These are phyloP conservation scores for Dichomitus squalens DNA, from an alignment of 1,284 basidiomycete species.

Conservation along the genomic window DNA sequence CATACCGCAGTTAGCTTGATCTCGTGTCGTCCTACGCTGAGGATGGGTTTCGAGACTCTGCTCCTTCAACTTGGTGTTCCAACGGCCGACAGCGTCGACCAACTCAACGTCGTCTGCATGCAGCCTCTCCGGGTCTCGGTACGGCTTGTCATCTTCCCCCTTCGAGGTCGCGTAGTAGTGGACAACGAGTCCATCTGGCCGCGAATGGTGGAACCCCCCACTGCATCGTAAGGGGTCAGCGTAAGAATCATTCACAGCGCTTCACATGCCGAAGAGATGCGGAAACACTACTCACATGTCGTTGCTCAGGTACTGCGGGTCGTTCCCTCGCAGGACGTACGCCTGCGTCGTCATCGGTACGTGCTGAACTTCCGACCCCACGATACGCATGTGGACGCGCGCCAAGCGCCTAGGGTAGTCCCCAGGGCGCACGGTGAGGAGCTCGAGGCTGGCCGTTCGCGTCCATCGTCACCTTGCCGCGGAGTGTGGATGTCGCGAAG, in stretches of 20 bases:
- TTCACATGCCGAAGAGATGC: too few species aligned
- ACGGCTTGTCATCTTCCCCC: slow-evolving; percentile 7
- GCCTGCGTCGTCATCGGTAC: slow-evolving; percentile 31
- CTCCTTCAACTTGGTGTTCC: slow-evolving; percentile 28
- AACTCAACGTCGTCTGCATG: slow-evolving; percentile 17
- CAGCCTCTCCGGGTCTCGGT: slow-evolving; percentile 25
- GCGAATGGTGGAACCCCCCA: slow-evolving; percentile 21
- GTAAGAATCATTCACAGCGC: too few species aligned
- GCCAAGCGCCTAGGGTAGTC: slow-evolving; percentile 27
- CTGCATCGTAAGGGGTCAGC: slow-evolving; percentile 6
- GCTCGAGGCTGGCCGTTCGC: slow-evolving; percentile 29
- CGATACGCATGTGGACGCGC: slow-evolving; percentile 29
- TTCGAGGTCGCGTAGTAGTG: slow-evolving; percentile 18
- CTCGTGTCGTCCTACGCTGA: slow-evolving; percentile 16
- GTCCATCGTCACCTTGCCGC: slow-evolving; percentile 30
- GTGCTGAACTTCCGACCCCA: slow-evolving; percentile 9
- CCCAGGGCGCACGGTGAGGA: slow-evolving; percentile 30
- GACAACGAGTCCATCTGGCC: slow-evolving; percentile 21
- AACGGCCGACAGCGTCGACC: slow-evolving; percentile 23
- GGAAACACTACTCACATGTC: slow-evolving; percentile 30
- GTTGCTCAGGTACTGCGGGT: slow-evolving; percentile 14
- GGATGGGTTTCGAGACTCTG: slow-evolving; percentile 14
- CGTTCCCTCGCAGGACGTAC: slow-evolving; percentile 31
- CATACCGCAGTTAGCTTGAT: slow-evolving; percentile 10
- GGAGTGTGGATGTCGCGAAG: slow-evolving; percentile 28